A percentile compares a stretch with the other conserved stretches of the same genome.
Conservation (phyloP, 305 asterid species). For the Striga hermonthica region DNA sequence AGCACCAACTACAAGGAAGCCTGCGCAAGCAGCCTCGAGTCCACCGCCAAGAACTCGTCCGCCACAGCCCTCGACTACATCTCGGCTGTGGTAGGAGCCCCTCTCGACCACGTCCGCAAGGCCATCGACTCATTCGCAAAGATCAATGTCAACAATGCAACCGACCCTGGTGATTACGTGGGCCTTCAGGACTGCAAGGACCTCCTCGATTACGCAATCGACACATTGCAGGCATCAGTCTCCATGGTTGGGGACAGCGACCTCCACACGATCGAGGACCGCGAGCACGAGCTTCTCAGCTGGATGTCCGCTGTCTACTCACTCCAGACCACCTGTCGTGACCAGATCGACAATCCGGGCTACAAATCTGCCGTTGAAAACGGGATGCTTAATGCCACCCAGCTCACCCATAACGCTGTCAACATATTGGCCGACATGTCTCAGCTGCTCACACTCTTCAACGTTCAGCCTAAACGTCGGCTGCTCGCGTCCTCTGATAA, state of each 20-base stretch:
- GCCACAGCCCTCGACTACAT: conserved; percentile 60
- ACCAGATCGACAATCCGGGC: conserved; percentile 40
- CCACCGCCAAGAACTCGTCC: conserved; percentile 42
- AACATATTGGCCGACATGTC: conserved; percentile 46
- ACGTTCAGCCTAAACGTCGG: conserved; percentile 14
- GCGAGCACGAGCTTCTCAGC: conserved; percentile 45
- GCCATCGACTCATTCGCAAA: conserved; percentile 34
- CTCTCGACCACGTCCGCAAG: conserved; percentile 39
- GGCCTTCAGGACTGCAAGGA: conserved; percentile 61
- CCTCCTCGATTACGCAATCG: conserved; percentile 44
- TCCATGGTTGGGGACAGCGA: conserved; percentile 38
- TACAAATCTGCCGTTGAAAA: conserved; percentile 39
- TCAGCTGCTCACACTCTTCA: conserved; percentile 42
- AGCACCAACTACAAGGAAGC: conserved; percentile 45
- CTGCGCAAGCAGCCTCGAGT: conserved; percentile 44
- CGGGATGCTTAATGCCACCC: conserved; percentile 51
- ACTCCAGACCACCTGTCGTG: conserved; percentile 49
- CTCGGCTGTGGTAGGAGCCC: conserved; percentile 39
- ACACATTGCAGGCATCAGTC: conserved; percentile 41
- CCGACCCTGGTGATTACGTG: conserved; percentile 38
- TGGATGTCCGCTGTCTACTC: conserved; percentile 58
- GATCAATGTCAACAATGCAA: conserved; percentile 31
- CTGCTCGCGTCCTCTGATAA: conserved; percentile 19
- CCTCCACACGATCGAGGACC: conserved; percentile 35
- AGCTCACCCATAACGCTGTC: conserved; percentile 63